A percentile compares a stretch with the other conserved stretches of the same genome.
Evolutionary conservation across 2,329 filamentous ascomycete genomes (phyloP).

Genomic region (Exophiala bonariae): DNA sequence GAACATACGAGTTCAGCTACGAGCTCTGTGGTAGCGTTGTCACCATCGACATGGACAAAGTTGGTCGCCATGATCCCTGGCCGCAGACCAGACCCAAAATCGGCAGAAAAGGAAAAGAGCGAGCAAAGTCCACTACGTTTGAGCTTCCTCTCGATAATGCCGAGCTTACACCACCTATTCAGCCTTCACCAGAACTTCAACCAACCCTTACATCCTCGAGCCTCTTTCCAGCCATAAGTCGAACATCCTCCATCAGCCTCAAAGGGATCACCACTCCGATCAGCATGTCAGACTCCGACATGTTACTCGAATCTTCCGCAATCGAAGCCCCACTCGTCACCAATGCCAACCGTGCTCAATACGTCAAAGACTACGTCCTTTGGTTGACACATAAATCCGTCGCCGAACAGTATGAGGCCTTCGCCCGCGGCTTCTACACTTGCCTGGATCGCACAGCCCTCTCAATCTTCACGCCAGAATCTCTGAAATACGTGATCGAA

Average conservation of each 20-base stretch:
- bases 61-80: conserved; percentile 29
- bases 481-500: conserved; percentile 78
- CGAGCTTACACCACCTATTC: conserved; percentile 14
- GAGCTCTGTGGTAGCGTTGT: conserved; percentile 56
- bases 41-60: conserved; percentile 56
- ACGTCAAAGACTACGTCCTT: conserved; percentile 79
- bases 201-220: neutral
- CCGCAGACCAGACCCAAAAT: conserved; percentile 4
- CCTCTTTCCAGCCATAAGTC: conserved; percentile 11
- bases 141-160: conserved; percentile 17
- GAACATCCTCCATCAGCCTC: conserved; percentile 19
- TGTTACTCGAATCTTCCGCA: conserved; percentile 5
- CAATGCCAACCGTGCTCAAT: conserved; percentile 73
- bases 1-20: conserved; percentile 84
- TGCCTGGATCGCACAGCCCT: conserved; percentile 72
- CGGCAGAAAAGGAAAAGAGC: conserved; percentile 24
- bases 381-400: conserved; percentile 81
- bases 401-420: conserved; percentile 74
- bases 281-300: conserved; percentile 19
- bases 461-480: conserved; percentile 66
- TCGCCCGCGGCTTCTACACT: conserved; percentile 75
- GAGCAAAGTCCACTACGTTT: conserved; percentile 25
- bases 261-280: conserved; percentile 17
- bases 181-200: conserved; percentile 13
- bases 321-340: conserved; percentile 74